Evolutionary conservation across 1,284 basidiomycete species (phyloP), one percentile per base, ranked within the genome.

Genomic region (Afroboletus lepidellus): DNA sequence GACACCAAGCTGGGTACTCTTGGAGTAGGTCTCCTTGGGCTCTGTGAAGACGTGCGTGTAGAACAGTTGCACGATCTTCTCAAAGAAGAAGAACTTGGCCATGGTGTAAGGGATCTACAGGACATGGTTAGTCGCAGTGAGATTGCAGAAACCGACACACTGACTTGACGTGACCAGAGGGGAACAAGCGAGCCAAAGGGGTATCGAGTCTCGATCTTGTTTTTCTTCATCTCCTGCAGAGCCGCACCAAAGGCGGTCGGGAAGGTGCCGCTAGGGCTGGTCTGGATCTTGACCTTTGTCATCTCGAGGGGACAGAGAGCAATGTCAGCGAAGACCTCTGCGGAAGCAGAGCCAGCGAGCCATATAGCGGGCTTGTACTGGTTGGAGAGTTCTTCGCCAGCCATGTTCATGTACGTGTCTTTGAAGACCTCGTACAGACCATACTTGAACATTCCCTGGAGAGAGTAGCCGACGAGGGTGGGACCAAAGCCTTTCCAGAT

Each of bases 361-460:
- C 96, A 98, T 76, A 99, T 94, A 54, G 82, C 81, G 61, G 91
- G 89, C 75, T 98, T 92, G 86, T 98, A 92, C 67, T 90, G 84
- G 44, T 82, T 73, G 8, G 93, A 79, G 30, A 79, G 74, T 73
- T 98, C 94, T 65, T 94, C 78, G 60, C 93, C 93, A 54, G 92
- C 85, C 54, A 84, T 64, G 77, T 94, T 92, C 76, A 88, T 87
- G 77, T 94, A 91, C 57, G 74, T 62, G 72, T 96, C 92, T 81
- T 98, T 98, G 88, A 95, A 98, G 69, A 90, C 74, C 75, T 96
- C 94, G 74, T 97, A 96, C 70, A 93, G 89, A 77, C 93, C 93
- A 73, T 92, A 97, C 77, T 98, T 98, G 84, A 94, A 91, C 78
- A 94, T 84, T 68, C 94, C 96, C 76, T 98, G 96, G 61, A 96